Evolutionary conservation across 768 basidiomycete species (phyloP).

Genomic region (Mycena sanguinolenta): DNA sequence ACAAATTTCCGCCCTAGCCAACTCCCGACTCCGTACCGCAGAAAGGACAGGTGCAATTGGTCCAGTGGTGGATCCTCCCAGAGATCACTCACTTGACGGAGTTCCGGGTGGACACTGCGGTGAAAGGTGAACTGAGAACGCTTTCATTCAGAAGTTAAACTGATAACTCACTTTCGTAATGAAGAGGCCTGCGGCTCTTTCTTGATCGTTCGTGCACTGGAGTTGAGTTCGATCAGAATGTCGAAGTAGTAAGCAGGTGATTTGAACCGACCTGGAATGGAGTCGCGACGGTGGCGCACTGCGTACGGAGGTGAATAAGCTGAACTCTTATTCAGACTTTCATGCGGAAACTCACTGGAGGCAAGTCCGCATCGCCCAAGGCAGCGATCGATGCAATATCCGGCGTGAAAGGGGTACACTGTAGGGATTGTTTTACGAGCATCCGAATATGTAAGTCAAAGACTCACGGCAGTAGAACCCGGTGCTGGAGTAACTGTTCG

Average conservation of each 20-base stretch:
- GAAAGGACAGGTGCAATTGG: too few species aligned
- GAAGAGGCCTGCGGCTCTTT: conserved; percentile 10
- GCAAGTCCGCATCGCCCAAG: conserved; percentile 13
- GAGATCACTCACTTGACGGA: conserved; percentile 16
- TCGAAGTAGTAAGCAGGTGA: conserved; percentile 2
- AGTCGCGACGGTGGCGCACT: conserved; percentile 14
- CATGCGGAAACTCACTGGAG: conserved; percentile 7
- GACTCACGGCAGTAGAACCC: conserved; percentile 14
- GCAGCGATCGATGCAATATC: conserved; percentile 16
- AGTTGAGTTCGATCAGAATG: conserved; percentile 14
- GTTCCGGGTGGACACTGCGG: conserved; percentile 11
- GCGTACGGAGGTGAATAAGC: conserved; percentile 12
- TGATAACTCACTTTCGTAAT: conserved; percentile 6
- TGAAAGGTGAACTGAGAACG: conserved; percentile 9
- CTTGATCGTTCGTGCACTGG: conserved; percentile 15
- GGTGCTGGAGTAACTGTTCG: conserved; percentile 15
- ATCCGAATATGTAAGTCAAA: conserved; percentile 10
- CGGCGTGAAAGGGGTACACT: conserved; percentile 14
- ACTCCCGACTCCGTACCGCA: too few species aligned
- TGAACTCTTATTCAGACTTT: conserved; percentile 1
- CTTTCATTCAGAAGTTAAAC: conserved; percentile 12
- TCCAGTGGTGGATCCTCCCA: conserved; percentile 11
- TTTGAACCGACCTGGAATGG: conserved; percentile 15
- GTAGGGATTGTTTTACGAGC: conserved; percentile 10
- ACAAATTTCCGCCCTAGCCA: too few species aligned